phyloP scores from a whole-genome alignment of 306 rosid species.

The Citrullus mucosospermus region DNA sequence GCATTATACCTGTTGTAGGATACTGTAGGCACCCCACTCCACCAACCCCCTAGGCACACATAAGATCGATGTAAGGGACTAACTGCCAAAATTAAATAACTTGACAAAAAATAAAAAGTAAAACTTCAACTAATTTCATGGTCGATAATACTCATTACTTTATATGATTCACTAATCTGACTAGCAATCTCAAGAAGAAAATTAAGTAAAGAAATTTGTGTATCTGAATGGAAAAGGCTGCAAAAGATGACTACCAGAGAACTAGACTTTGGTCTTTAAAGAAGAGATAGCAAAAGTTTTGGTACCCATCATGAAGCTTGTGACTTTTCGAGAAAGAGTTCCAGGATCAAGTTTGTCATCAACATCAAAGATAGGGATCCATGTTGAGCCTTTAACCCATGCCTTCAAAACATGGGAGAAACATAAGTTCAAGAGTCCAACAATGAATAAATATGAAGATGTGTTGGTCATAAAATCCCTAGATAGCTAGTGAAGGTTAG shows the following conservation, averaged over 20 bases:
- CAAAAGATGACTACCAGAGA: not conserved
- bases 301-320: constrained; percentile 71
- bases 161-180: not conserved
- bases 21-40: constrained; percentile 84
- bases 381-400: constrained; percentile 80
- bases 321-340: constrained; percentile 51
- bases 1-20: constrained; percentile 49
- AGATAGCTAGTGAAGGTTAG: not conserved
- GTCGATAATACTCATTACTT: not conserved
- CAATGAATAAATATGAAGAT: constrained; percentile 3
- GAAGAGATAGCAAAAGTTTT: constrained; percentile 2
- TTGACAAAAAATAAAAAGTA: not conserved
- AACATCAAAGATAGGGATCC: constrained; percentile 82
- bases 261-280: not conserved
- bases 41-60: constrained; percentile 73
- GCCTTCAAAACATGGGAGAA: constrained; percentile 33
- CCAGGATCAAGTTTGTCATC: constrained; percentile 44
- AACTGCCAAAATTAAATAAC: not conserved
- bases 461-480: not conserved
- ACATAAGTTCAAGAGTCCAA: constrained; percentile 3
- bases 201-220: not conserved
- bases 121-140: not conserved
- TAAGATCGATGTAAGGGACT: constrained; percentile 10
- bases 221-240: not conserved
- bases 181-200: not conserved